phyloP scores from a whole-genome alignment of 352 stramenopile species.

The Globisporangium abappressorium region DNA sequence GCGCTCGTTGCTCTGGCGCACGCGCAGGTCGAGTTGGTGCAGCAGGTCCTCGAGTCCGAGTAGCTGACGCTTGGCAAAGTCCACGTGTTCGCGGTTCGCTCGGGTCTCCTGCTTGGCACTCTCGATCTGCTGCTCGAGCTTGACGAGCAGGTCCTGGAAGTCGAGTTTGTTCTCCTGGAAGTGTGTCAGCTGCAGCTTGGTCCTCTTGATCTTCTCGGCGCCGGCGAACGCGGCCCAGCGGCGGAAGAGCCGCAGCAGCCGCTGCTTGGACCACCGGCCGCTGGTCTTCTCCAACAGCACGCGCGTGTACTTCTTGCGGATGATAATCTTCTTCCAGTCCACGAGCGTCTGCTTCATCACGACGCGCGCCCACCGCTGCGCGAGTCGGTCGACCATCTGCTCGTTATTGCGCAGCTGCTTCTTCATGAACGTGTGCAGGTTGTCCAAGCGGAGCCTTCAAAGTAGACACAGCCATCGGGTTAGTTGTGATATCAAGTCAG shows the following conservation, averaged over 20 bases:
- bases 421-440: constrained; percentile 48
- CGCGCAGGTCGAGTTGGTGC: constrained; percentile 40
- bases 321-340: constrained; percentile 71
- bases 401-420: constrained; percentile 60
- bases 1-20: constrained; percentile 50
- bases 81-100: constrained; percentile 49
- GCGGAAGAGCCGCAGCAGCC: constrained; percentile 38
- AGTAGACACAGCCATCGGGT: neutral
- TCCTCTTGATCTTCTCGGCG: constrained; percentile 32
- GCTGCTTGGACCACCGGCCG: constrained; percentile 50
- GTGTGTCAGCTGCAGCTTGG: constrained; percentile 38
- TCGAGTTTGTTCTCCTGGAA: constrained; percentile 45
- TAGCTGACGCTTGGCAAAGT: constrained; percentile 58
- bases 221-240: constrained; percentile 40
- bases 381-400: constrained; percentile 57
- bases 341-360: constrained; percentile 56
- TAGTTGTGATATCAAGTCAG: neutral
- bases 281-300: constrained; percentile 62
- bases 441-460: constrained; percentile 32
- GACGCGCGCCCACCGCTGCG: constrained; percentile 43
- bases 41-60: constrained; percentile 58
- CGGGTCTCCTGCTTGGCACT: constrained; percentile 39
- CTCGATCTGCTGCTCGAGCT: constrained; percentile 57
- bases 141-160: constrained; percentile 46
- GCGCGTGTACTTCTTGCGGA: constrained; percentile 70